A percentile compares a stretch with the other conserved stretches of the same genome.
phyloP scores from a whole-genome alignment of 2,329 filamentous ascomycete species.

The Lasiodiplodia citricola region DNA sequence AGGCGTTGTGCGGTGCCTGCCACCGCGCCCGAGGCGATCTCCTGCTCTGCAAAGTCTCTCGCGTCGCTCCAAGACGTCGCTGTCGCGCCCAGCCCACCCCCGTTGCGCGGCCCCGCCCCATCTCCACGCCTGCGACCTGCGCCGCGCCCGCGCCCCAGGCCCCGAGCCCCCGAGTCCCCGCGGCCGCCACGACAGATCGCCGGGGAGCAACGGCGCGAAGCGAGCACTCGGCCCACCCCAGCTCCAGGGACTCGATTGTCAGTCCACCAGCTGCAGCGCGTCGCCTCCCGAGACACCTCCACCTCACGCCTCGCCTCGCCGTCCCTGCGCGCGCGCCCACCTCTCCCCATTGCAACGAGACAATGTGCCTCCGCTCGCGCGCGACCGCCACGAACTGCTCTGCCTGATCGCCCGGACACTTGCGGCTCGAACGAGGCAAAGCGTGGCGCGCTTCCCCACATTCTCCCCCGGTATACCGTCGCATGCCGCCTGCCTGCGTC shows the following conservation, averaged over 20 bases:
- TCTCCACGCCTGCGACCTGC: conserved; percentile 1
- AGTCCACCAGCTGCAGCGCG: conserved; percentile 24
- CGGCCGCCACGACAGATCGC: conserved; percentile 24
- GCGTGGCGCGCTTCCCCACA: conserved; percentile 26
- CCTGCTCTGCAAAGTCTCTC: not conserved
- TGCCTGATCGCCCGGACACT: conserved; percentile 22
- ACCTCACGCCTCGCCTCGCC: conserved; percentile 8
- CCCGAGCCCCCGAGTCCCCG: conserved; percentile 6
- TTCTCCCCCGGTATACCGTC: conserved; percentile 21
- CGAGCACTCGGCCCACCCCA: conserved; percentile 23
- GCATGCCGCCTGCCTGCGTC: conserved; percentile 24
- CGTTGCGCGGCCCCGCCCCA: conserved; percentile 1
- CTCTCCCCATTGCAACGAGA: conserved; percentile 39
- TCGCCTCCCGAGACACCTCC: conserved; percentile 26
- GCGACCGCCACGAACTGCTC: conserved; percentile 12
- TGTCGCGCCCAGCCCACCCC: not conserved
- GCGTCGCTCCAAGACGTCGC: not conserved
- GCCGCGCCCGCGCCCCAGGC: not conserved
- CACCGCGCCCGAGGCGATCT: not conserved
- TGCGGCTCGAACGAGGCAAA: conserved; percentile 24
- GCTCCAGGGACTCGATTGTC: conserved; percentile 24
- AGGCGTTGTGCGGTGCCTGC: conserved; percentile 13
- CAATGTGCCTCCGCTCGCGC: conserved; percentile 39
- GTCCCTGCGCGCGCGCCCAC: conserved; percentile 30
- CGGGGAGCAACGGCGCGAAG: conserved; percentile 22